phyloP scores from a whole-genome alignment of 331 rosid genomes.

The Quercus tomentella region DNA sequence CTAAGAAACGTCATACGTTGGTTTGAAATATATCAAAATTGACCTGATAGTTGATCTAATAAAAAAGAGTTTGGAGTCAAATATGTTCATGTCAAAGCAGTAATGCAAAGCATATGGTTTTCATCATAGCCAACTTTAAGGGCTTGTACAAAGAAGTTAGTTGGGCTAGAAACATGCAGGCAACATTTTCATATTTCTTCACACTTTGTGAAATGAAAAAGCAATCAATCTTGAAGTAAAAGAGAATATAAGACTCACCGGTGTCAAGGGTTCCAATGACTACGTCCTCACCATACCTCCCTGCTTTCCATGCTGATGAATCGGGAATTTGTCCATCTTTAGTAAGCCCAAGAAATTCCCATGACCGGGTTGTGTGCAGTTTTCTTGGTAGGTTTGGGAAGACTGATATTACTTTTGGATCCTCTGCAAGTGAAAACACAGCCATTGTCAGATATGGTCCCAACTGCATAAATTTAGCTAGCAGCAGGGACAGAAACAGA shows the following conservation, averaged over 20 bases:
- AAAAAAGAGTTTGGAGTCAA: not conserved
- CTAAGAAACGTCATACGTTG: no score
- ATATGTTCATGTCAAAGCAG: not conserved
- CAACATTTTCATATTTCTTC: not conserved
- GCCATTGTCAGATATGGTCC: not conserved
- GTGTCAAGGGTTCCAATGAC: slow-evolving; percentile 48
- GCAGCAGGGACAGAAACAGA: not conserved
- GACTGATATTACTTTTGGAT: slow-evolving; percentile 36
- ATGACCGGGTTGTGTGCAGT: slow-evolving; percentile 42
- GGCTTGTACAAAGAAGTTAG: not conserved
- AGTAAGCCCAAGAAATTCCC: slow-evolving; percentile 41
- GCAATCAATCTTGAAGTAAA: not conserved
- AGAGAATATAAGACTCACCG: slow-evolving; percentile 17
- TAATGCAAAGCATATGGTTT: not conserved
- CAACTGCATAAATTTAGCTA: not conserved
- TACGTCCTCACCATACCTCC: slow-evolving; percentile 32
- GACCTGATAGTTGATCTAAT: no score
- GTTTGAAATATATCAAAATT: no score
- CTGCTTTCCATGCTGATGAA: slow-evolving; percentile 28
- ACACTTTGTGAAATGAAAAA: not conserved
- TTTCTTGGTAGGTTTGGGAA: slow-evolving; percentile 29
- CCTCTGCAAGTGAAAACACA: slow-evolving; percentile 4
- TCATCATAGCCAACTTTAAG: no score
- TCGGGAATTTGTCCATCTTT: not conserved
- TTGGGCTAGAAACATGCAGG: not conserved